Evolutionary conservation across 768 basidiomycete species (phyloP), one percentile per base, ranked within the genome.

Genomic region (Tricholoma hemisulphureum): DNA sequence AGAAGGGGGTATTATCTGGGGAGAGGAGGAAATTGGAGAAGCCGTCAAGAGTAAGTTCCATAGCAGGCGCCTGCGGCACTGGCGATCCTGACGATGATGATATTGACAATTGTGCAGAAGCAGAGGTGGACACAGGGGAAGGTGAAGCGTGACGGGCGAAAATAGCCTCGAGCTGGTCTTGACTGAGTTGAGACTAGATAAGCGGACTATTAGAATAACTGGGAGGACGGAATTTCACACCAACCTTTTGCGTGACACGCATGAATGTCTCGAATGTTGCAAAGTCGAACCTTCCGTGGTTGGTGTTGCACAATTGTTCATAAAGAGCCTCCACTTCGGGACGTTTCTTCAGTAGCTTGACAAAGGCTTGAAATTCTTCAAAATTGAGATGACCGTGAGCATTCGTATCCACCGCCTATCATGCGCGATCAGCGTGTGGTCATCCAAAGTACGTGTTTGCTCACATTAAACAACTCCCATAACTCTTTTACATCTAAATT

Each of bases 21-120:
- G 94, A 95, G 9, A 88, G 69, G 4, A 98, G 83, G 77, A 94
- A 97, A 1, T 86, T 75, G 1, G 85, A 83, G 68, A 98, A 92
- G 1, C 76, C 81, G 23, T 88, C 85, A 16, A 86, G 61, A 2
- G 83, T 77, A 63, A 88, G 76, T 52, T 71, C 54, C 45, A 63
- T 52, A 45, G 65, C 57, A 21, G 35, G 6, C 28, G 48, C 26
- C 1, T 61, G 54, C 6, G 62, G 26, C 9, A 35, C 24, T 7
- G 60, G 34, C 18, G 57, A 50, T 28, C 53, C 41, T 21, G 55
- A 31, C 41, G 61, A 10, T 1, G 60, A 34, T 46, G 26, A 49
- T 59, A 21, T 53, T 59, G 60, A 28, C 60, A 59, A 57, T 67
- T 65, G n/a, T 62, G 58, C 14, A 26, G 56, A 32, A 8, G 61